phyloP scores from a whole-genome alignment of 805 yeast genomes.

The Yarrowia sp. region DNA sequence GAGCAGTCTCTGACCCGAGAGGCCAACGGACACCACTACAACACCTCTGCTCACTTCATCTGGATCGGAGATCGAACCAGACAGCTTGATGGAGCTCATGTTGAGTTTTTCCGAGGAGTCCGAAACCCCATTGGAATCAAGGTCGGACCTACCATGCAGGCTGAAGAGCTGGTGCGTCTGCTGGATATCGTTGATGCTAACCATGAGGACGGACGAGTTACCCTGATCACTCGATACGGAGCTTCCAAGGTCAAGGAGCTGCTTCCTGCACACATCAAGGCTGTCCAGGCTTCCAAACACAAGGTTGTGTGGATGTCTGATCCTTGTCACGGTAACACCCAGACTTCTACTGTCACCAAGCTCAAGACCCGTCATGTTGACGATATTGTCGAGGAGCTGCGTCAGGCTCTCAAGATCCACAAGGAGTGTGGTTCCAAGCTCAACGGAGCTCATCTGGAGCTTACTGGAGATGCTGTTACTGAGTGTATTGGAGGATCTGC shows the following conservation, averaged over 20 bases:
- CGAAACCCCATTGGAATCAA: constrained; percentile 46
- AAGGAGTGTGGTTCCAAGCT: constrained; percentile 37
- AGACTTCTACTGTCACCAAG: constrained; percentile 41
- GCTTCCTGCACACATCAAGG: constrained; percentile 44
- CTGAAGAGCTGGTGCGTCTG: constrained; percentile 41
- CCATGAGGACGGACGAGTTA: constrained; percentile 42
- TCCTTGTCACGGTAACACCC: constrained; percentile 48
- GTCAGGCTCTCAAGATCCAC: constrained; percentile 42
- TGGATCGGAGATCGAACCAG: constrained; percentile 49
- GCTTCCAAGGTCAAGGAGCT: constrained; percentile 39
- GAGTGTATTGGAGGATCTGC: constrained; percentile 47
- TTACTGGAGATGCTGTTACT: constrained; percentile 47
- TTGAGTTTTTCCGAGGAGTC: constrained; percentile 46
- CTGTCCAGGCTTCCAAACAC: constrained; percentile 42
- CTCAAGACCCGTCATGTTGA: constrained; percentile 46
- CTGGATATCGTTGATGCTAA: constrained; percentile 45
- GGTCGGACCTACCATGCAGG: constrained; percentile 45
- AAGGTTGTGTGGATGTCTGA: constrained; percentile 47
- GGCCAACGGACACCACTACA: constrained; percentile 39
- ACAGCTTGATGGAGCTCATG: constrained; percentile 48
- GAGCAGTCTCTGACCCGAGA: constrained; percentile 44
- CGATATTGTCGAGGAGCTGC: constrained; percentile 44
- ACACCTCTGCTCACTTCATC: constrained; percentile 45
- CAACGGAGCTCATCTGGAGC: constrained; percentile 45
- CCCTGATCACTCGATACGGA: constrained; percentile 46